Evolutionary conservation across 345 rosid species (phyloP).

Genomic region (Barbarea vulgaris): DNA sequence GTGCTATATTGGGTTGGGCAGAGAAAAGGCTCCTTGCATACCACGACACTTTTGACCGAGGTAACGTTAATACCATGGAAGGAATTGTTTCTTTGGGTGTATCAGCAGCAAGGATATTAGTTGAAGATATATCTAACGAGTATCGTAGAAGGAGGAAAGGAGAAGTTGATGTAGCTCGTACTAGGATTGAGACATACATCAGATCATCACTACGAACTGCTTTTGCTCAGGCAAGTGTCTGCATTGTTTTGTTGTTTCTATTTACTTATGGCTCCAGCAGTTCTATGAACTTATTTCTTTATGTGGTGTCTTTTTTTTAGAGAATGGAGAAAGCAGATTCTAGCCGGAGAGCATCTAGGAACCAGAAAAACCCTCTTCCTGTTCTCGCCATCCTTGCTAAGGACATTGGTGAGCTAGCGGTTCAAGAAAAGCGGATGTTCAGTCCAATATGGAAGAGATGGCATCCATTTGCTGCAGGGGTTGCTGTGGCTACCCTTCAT

Average conservation of each 20-base stretch:
- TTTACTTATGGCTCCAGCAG: background rate
- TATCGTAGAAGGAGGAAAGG: conserved; percentile 87
- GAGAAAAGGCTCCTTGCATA: conserved; percentile 97
- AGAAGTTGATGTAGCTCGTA: conserved; percentile 82
- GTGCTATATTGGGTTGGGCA: conserved; percentile 91
- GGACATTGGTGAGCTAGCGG: conserved; percentile 90
- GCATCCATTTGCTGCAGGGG: conserved; percentile 99
- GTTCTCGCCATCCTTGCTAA: conserved; percentile 92
- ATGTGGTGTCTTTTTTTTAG: conserved; percentile 42
- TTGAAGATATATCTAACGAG: conserved; percentile 93
- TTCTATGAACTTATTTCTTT: conserved; percentile 1
- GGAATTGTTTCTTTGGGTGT: conserved; percentile 89
- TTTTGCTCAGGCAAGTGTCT: conserved; percentile 93
- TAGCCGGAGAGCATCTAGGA: conserved; percentile 88
- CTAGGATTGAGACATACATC: conserved; percentile 89
- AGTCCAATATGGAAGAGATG: conserved; percentile 94
- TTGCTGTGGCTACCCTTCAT: conserved; percentile 98
- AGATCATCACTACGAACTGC: conserved; percentile 95
- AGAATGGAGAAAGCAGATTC: conserved; percentile 99
- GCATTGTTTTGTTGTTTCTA: background rate
- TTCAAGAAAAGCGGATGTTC: conserved; percentile 73
- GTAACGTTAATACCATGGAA: conserved; percentile 72
- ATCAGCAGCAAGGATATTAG: conserved; percentile 83
- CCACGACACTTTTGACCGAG: conserved; percentile 84
- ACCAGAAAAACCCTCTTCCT: conserved; percentile 80